These are phyloP conservation scores for Saccharomycopsis amapae DNA, from an alignment of 805 yeast genomes.

Conservation along the genomic window DNA sequence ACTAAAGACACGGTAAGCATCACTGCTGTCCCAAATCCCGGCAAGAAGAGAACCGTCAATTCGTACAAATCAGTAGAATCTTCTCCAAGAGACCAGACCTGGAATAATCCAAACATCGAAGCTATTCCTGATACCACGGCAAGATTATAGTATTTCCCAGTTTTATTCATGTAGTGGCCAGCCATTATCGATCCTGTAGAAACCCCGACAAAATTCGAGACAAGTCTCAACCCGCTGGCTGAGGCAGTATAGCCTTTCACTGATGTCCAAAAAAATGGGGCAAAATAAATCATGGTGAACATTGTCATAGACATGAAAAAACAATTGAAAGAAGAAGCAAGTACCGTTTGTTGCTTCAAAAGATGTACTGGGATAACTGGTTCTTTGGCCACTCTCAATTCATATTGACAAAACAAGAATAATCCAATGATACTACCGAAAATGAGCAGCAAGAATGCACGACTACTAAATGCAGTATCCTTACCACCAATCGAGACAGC, in stretches of 20 bases:
- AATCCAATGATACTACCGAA: conserved; percentile 30
- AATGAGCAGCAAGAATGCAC: conserved; percentile 32
- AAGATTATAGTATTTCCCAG: conserved; percentile 56
- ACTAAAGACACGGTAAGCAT: conserved; percentile 64
- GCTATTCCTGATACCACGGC: conserved; percentile 37
- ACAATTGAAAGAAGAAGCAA: conserved; percentile 58
- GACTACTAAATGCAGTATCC: conserved; percentile 41
- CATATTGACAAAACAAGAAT: conserved; percentile 43
- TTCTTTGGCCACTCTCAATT: conserved; percentile 44
- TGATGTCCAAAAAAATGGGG: conserved; percentile 60
- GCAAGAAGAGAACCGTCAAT: conserved; percentile 39
- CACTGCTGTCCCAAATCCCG: conserved; percentile 61
- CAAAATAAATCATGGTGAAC: conserved; percentile 56
- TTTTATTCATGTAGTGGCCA: conserved; percentile 58
- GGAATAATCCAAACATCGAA: conserved; percentile 40
- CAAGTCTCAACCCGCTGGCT: conserved; percentile 46
- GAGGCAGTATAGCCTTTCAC: conserved; percentile 48
- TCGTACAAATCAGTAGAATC: conserved; percentile 31
- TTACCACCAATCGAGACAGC: conserved; percentile 64
- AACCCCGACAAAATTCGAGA: conserved; percentile 60
- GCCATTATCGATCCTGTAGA: conserved; percentile 60
- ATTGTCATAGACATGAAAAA: conserved; percentile 67
- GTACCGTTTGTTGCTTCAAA: conserved; percentile 49
- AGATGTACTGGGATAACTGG: conserved; percentile 65
- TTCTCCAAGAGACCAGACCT: conserved; percentile 27